Base-by-base conservation (phyloP, 1,284 basidiomycete species). In the Melampsora larici-populina region DNA sequence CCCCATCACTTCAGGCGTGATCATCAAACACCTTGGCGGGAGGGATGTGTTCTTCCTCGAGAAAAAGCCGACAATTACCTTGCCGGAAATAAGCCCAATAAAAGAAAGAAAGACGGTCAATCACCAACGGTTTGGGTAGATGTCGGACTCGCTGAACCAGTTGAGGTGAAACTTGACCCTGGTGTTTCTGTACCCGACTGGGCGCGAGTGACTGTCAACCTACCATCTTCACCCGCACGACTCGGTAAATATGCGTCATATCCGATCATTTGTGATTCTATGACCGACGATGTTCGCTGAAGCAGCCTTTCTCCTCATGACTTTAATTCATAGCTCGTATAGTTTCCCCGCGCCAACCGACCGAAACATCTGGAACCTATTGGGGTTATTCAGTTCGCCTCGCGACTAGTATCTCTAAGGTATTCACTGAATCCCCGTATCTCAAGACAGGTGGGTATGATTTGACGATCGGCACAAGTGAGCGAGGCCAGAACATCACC, bases 341-440 rank as follows among this genome's bases (percentile, higher is more conserved):
- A n/a, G 82, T 83, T 33, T 80, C 81, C 1, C 83, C 83, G 13
- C 79, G 81, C 29, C 77, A 79, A 46, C 83, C 83, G 1, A 80
- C 81, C 1, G 79, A 81, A 29, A 79, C 75, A 21, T 55, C 70
- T 0, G 83, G 83, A 6, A 78, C 81, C 76, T 83, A 82, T 77
- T 84, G 83, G 83, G 83, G 83, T 15, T 84, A 84, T 75, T 79
- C 78, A 0, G 82, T 84, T 9, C 80, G 83, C 4, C 71, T 83
- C 2, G 81, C 80, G 0, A 31, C 70, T 5, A 81, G 78, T 21
- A 76, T 83, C 4, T 80, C 81, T 0, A 36, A 78, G 21, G 82
- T 81, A 0, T 76, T 79, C 78, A 65, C 65, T 67, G 63, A 74
- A 69, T 40, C 46, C 46, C 72, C 65, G 13, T 76, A 66, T 40